Evolutionary conservation across 805 yeast species (phyloP), one percentile per base, ranked within the genome.

Genomic region (Cyberlindnera euphorbiae): DNA sequence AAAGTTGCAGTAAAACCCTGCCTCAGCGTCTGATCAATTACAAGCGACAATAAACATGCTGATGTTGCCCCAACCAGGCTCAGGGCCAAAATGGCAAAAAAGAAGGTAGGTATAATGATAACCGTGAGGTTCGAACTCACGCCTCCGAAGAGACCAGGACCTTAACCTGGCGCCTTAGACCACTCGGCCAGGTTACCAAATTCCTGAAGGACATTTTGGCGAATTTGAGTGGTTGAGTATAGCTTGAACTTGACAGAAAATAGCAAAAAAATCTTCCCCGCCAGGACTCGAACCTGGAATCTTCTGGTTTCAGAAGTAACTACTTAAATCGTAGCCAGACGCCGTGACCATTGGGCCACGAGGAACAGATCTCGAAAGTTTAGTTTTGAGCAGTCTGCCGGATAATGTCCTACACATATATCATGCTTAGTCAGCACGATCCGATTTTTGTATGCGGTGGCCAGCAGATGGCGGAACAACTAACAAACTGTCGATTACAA

Each of bases 101-200:
- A n/a, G n/a, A n/a, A n/a, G n/a, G n/a, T n/a, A n/a, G n/a, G n/a
- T 29, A 30, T 59, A 55, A 45, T 78, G 84, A 78, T 77, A 77
- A 75, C 79, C 77, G 82, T 74, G 84, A 80, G 84, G 76, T 78
- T 78, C 83, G 84, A 78, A 78, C 84, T 79, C 84, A 74, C 82
- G 84, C 84, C 82, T 75, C 83, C 82, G 82, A 64, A 77, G 83
- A 77, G 82, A 78, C 75, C 77, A 73, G 79, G 79, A 76, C 83
- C 80, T 77, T 73, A 73, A 73, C 74, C 79, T 72, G 75, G 73
- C 79, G 79, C 79, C 79, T 73, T 73, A 73, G 76, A 73, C 78
- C 78, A 67, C 79, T 73, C 79, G 79, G 79, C 79, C 79, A 74
- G 73, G 67, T 69, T 73, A 71, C 77, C 79, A 50, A 32, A 26